These are phyloP conservation scores for Fusarium nanum DNA, from an alignment of 2,329 filamentous ascomycete genomes.

Conservation along the genomic window DNA sequence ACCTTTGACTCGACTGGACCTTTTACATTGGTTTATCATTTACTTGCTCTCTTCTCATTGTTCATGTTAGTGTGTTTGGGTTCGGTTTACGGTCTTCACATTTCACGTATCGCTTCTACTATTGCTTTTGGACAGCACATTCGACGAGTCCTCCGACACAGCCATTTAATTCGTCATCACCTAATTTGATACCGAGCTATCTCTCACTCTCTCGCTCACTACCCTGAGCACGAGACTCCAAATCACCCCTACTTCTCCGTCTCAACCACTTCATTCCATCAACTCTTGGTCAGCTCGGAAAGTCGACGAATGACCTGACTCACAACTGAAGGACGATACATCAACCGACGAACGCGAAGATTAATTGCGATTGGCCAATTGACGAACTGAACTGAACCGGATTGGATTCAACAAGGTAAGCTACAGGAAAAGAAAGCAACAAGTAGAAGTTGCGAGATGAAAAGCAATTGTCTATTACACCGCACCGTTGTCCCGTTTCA, in stretches of 20 bases:
- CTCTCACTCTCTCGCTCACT: background rate
- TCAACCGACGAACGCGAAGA: constrained; percentile 12
- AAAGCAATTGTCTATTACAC: constrained; percentile 13
- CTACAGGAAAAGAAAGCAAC: constrained; percentile 22
- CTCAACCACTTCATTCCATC: constrained; percentile 32
- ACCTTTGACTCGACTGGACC: constrained; percentile 29
- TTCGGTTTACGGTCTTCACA: constrained; percentile 20
- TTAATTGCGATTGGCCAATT: constrained; percentile 7
- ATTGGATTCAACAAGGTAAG: constrained; percentile 23
- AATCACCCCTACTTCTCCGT: constrained; percentile 15
- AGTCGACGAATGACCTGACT: constrained; percentile 29
- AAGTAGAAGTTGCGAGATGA: constrained; percentile 20
- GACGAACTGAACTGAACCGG: background rate
- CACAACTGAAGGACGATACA: constrained; percentile 28
- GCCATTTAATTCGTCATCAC: constrained; percentile 14
- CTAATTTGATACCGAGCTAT: constrained; percentile 16
- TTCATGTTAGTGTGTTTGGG: constrained; percentile 19
- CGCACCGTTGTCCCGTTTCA: constrained; percentile 17
- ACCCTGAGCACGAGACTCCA: constrained; percentile 3
- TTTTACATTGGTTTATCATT: background rate
- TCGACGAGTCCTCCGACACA: constrained; percentile 8
- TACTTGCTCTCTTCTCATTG: constrained; percentile 16
- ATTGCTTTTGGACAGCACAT: constrained; percentile 21
- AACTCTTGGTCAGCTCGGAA: constrained; percentile 19
- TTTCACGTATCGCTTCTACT: constrained; percentile 12